Evolutionary conservation across 1,284 basidiomycete species (phyloP), one percentile per base, ranked within the genome.

Genomic region (Ganoderma lucidum): DNA sequence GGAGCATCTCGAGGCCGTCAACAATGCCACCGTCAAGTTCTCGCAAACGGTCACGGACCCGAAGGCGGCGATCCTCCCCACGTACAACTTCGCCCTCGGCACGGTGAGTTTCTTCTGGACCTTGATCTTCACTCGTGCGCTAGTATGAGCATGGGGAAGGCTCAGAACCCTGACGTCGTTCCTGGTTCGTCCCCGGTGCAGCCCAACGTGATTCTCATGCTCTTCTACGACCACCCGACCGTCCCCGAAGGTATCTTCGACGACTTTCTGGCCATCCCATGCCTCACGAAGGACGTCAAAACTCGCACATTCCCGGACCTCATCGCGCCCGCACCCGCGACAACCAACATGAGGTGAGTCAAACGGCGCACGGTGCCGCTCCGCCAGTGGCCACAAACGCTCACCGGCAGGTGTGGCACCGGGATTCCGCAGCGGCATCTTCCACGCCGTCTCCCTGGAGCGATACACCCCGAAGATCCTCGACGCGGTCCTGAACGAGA

Each of bases 51-150:
- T 84, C 14, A 85, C 75, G 0, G 89, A 90, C 73, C 87, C 88
- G 0, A 92, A 90, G 77, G 91, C 90, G 6, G 79, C 76, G 1
- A 82, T 89, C n/a, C 84, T 92, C 51, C 82, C 86, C 0, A 82
- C 88, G 0, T 89, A 86, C 66, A 87, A 85, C 68, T 86, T 82
- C 65, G n/a, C 84, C 3, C 69, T 81, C 6, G 84, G 83, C 12
- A 58, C 80, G 74, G 87, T 86, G 35, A 35, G 68, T 66, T 70
- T 69, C 5, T 15, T 14, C 28, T 55, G 15, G n/a, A 12, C 23
- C 23, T 23, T 23, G 23, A 12, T 17, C 23, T 39, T 37, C 28
- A 23, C 45, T 35, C 35, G 35, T 23, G 23, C 35, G 8, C 35
- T 8, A 35, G 12, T 8, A 3, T 51, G 23, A 1, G 6, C 15